Percentiles rank a stretch among this genome's conserved stretches.
These are phyloP conservation scores for Carex myosuroides DNA, from an alignment of 176 grass and related monocot genomes.

Conservation along the genomic window DNA sequence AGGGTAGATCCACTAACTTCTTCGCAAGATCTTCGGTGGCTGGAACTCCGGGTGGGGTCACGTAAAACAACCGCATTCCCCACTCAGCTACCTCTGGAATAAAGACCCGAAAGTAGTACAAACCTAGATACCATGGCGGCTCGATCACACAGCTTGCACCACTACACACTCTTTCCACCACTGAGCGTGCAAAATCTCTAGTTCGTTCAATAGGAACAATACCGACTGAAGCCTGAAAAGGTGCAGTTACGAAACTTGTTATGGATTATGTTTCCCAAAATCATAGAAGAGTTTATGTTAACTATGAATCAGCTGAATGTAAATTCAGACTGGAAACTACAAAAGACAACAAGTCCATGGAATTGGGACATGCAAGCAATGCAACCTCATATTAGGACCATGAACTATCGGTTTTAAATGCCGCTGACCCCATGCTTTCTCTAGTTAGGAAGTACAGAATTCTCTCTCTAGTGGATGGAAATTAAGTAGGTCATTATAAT, in stretches of 20 bases:
- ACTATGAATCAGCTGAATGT: background rate
- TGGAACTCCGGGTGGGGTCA: background rate
- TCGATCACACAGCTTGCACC: constrained; percentile 42
- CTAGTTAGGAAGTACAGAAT: background rate
- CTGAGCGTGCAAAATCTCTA: constrained; percentile 18
- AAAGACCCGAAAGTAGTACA: constrained; percentile 39
- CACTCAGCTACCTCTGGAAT: constrained; percentile 39
- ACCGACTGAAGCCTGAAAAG: constrained; percentile 36
- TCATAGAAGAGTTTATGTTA: background rate
- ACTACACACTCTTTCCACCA: constrained; percentile 36
- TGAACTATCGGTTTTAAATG: background rate
- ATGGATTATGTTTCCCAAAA: background rate
- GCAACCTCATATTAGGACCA: background rate
- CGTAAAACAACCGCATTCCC: constrained; percentile 35
- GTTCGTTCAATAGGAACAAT: constrained; percentile 26
- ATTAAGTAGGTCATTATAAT: background rate
- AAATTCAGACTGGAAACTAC: background rate
- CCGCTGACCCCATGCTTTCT: background rate
- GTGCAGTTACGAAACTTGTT: background rate
- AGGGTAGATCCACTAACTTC: constrained; percentile 26
- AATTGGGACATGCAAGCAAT: background rate
- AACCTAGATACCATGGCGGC: constrained; percentile 39
- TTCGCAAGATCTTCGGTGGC: constrained; percentile 35
- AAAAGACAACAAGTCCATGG: background rate
- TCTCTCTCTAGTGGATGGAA: background rate